phyloP scores from a whole-genome alignment of 2,329 filamentous ascomycete genomes.

The Colletotrichum euphorbiae region DNA sequence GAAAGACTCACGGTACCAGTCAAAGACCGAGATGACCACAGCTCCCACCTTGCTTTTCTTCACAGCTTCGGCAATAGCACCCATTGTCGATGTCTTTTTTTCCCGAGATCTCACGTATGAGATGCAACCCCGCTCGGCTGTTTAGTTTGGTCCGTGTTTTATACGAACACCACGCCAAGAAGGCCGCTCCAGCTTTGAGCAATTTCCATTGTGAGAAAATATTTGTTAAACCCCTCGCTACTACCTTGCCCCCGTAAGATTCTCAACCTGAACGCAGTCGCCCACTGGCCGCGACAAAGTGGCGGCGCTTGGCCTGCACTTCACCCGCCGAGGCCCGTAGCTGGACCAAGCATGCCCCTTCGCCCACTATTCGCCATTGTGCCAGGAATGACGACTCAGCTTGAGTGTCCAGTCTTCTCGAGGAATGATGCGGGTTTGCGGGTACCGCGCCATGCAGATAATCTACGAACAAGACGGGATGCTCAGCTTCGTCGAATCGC shows the following conservation, averaged over 20 bases:
- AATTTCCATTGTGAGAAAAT: neutral
- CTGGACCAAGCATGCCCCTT: slow-evolving; percentile 2
- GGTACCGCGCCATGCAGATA: slow-evolving; percentile 13
- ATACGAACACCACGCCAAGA: slow-evolving; percentile 3
- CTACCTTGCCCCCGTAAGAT: neutral
- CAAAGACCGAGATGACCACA: slow-evolving; percentile 45
- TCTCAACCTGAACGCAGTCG: neutral
- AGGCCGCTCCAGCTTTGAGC: too few species aligned
- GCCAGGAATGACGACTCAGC: slow-evolving; percentile 32
- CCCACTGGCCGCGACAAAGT: slow-evolving; percentile 17
- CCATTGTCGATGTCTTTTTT: slow-evolving; percentile 19
- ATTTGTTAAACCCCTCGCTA: slow-evolving; percentile 5
- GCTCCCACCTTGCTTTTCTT: slow-evolving; percentile 43
- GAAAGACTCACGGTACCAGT: slow-evolving; percentile 45
- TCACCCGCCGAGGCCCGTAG: slow-evolving; percentile 17
- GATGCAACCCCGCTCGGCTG: neutral
- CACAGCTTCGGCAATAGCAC: slow-evolving; percentile 25
- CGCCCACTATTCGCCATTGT: slow-evolving; percentile 34
- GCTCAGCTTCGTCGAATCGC: neutral
- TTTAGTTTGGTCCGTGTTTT: slow-evolving; percentile 7
- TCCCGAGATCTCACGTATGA: too few species aligned
- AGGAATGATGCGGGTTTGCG: slow-evolving; percentile 23
- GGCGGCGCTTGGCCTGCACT: neutral
- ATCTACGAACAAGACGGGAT: slow-evolving; percentile 23
- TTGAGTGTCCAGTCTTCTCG: slow-evolving; percentile 10